Base-by-base conservation (phyloP, 495 filamentous ascomycete species). In the Xylaria palmicola region DNA sequence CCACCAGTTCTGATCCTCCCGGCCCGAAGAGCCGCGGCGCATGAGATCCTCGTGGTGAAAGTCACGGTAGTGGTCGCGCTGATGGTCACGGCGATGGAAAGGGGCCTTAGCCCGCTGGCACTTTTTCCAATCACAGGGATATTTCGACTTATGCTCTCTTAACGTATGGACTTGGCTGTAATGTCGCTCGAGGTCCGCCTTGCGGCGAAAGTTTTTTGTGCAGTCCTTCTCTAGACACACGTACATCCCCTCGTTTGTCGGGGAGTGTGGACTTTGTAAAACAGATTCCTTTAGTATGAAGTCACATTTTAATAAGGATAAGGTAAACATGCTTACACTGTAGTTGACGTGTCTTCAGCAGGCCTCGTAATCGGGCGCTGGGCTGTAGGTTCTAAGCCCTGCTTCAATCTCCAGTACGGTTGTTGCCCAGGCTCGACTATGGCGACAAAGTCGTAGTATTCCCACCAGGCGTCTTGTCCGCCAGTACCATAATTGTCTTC, bases 1-100 rank as follows among this genome's bases (percentile, higher is more conserved):
- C 68, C 64, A 71, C 64, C 71, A 74, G 36, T 26, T 22, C 8
- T 1, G 34, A 15, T 13, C 62, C 37, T 53, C 62, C 44, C 59
- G 59, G 48, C 45, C 24, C 0, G 60, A 62, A 22, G 64, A 24
- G 3, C 75, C 69, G 22, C 71, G 74, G 62, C 62, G 71, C 43
- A 65, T 41, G 15, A 83, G 63, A 59, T 83, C 81, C 63, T 85
- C 82, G 22, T 66, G 71, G 69, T 85, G 82, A 50, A 59, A 79
- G 10, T 78, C 74, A 10, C 80, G 70, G 8, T 79, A 71, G 62
- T 85, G 82, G 39, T 83, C 80, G 15, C 81, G 70, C 26, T 71
- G 79, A 59, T 80, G 79, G 47, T 81, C 79, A 15, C 70, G 70
- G 1, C 79, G 70, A 50, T 63, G 67, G 66, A 80, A 80, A 10